Percentiles rank a stretch among this genome's conserved stretches.
phyloP scores from a whole-genome alignment of 2,329 filamentous ascomycete species.

The Cercospora sp. region DNA sequence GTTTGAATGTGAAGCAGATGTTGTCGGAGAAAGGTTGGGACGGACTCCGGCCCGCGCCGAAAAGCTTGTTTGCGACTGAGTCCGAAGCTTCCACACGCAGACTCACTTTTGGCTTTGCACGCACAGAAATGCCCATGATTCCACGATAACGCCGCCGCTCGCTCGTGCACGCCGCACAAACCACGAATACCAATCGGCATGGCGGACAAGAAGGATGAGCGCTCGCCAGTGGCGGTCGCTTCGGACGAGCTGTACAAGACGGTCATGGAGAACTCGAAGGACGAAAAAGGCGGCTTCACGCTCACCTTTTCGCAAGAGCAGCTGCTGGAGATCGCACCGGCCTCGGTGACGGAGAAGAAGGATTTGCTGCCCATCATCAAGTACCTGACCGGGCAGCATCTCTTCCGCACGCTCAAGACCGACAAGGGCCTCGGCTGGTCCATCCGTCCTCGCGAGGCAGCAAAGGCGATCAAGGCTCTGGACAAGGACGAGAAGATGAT shows the following conservation, averaged over 20 bases:
- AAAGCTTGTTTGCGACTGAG: not conserved
- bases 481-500: slow-evolving; percentile 75
- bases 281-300: slow-evolving; percentile 30
- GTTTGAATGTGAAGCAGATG: slow-evolving; percentile 1
- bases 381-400: slow-evolving; percentile 33
- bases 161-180: slow-evolving; percentile 13
- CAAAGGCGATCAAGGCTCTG: slow-evolving; percentile 46
- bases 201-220: slow-evolving; percentile 18
- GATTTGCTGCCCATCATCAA: slow-evolving; percentile 36
- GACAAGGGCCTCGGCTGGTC: slow-evolving; percentile 35
- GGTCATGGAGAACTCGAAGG: slow-evolving; percentile 27
- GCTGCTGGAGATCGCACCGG: slow-evolving; percentile 30
- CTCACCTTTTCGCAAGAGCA: slow-evolving; percentile 38
- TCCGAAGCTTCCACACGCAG: slow-evolving; percentile 1
- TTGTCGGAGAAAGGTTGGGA: not conserved
- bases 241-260: slow-evolving; percentile 35
- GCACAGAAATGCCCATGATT: slow-evolving; percentile 23
- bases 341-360: slow-evolving; percentile 20
- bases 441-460: slow-evolving; percentile 29
- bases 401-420: slow-evolving; percentile 37
- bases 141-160: slow-evolving; percentile 23
- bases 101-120: not conserved
- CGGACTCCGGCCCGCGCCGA: not conserved
- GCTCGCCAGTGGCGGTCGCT: slow-evolving; percentile 22
- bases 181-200: slow-evolving; percentile 13